A percentile compares a stretch with the other conserved stretches of the same genome.
These are phyloP conservation scores for Trifolium repens DNA, from an alignment of 306 rosid genomes.

Conservation along the genomic window DNA sequence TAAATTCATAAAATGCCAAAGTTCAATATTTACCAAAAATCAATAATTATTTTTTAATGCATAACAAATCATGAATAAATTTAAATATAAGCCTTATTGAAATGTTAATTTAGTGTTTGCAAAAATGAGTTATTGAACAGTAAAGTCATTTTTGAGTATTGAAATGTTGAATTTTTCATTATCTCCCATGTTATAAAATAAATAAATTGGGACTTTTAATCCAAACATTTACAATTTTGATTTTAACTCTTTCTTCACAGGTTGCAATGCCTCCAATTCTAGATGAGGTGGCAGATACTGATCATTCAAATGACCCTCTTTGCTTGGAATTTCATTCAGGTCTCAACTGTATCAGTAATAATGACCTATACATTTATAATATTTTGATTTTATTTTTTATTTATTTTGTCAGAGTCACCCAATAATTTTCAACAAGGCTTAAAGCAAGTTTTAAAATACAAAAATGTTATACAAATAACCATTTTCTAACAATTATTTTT, in stretches of 20 bases:
- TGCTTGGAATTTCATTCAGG: constrained; percentile 45
- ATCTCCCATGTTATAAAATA: neutral
- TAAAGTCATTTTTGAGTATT: neutral
- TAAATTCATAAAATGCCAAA: neutral
- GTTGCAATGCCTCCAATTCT: neutral
- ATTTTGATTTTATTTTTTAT: neutral
- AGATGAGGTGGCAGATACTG: constrained; percentile 21
- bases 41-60: too few species aligned
- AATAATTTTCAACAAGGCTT: too few species aligned
- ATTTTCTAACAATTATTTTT: too few species aligned
- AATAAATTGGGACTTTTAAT: neutral
- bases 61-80: neutral
- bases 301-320: constrained; percentile 32
- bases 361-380: neutral
- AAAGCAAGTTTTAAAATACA: too few species aligned
- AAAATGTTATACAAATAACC: too few species aligned
- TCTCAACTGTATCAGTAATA: neutral
- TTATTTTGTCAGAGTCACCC: too few species aligned
- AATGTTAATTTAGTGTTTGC: constrained; percentile 2
- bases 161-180: neutral
- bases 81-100: neutral
- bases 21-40: too few species aligned
- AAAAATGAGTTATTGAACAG: neutral
- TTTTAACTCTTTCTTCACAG: constrained; percentile 21
- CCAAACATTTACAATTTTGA: neutral